phyloP scores from a whole-genome alignment of 2,329 filamentous ascomycete species.

The Ploettnerulaceae sp. region DNA sequence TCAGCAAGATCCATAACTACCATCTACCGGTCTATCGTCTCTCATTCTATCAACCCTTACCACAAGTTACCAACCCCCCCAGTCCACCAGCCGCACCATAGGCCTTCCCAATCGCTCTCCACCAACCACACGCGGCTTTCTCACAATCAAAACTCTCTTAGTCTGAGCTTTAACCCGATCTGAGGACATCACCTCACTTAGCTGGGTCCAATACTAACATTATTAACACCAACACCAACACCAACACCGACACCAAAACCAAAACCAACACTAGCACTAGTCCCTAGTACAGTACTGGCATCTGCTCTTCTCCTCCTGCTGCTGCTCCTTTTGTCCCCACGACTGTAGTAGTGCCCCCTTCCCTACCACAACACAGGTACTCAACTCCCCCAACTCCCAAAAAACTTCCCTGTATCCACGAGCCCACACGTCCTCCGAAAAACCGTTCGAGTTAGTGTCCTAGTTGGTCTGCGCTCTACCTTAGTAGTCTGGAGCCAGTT shows the following conservation, averaged over 20 bases:
- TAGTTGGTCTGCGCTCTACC: background rate
- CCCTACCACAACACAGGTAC: background rate
- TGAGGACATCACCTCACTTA: background rate
- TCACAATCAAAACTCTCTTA: background rate
- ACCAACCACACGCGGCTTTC: background rate
- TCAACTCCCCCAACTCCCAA: no score
- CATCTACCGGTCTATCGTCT: no score
- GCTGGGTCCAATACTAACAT: background rate
- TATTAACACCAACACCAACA: background rate
- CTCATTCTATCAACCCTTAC: no score
- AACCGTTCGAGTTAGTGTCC: conserved; percentile 5
- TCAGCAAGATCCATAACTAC: no score
- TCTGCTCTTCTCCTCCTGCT: background rate
- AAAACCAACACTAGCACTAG: background rate
- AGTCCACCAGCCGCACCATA: background rate
- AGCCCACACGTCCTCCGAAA: conserved; percentile 9
- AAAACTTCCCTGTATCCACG: background rate
- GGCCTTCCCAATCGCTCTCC: background rate
- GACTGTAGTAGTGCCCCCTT: background rate
- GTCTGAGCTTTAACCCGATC: conserved; percentile 4
- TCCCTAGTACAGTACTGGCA: background rate
- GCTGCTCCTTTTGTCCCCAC: background rate
- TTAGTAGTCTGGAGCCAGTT: background rate
- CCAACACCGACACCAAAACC: no score
- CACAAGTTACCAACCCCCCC: conserved; percentile 4